Percentiles rank a stretch among this genome's conserved stretches.
phyloP scores from a whole-genome alignment of 225 moss, liverwort and hornwort genomes.

The Marchantia polymorpha region DNA sequence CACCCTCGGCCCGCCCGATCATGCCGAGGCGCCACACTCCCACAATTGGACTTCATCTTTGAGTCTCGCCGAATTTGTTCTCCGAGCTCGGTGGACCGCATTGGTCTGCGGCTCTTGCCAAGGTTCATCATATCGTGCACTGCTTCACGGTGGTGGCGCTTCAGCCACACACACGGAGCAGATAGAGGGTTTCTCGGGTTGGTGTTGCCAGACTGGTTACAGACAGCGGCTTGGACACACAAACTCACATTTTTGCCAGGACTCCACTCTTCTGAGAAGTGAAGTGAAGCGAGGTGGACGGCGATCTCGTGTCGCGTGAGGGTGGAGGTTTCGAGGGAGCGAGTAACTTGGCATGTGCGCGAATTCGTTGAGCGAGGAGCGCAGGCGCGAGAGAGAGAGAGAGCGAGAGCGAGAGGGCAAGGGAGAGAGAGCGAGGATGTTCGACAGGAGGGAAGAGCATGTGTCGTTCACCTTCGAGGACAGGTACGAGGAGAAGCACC shows the following conservation, averaged over 20 bases:
- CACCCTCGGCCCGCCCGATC: not conserved
- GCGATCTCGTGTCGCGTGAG: not conserved
- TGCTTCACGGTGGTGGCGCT: not conserved
- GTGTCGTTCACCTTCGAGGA: conserved; percentile 2
- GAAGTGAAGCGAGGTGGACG: not conserved
- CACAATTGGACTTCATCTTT: not conserved
- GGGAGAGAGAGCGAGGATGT: not conserved
- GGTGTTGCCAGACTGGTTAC: not conserved
- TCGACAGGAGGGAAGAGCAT: conserved; percentile 8
- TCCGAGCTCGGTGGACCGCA: not conserved
- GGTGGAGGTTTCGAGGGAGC: not conserved
- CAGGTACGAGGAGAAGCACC: not conserved
- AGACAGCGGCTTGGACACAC: not conserved
- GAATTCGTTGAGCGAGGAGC: not conserved
- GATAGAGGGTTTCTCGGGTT: not conserved
- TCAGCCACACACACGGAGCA: not conserved
- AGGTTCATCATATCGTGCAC: too few species aligned
- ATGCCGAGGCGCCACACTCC: not conserved
- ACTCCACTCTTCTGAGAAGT: not conserved
- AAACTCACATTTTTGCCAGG: not conserved
- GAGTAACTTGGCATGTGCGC: not conserved
- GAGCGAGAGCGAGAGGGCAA: not conserved
- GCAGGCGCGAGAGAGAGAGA: not conserved
- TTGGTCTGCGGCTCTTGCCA: too few species aligned
- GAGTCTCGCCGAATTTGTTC: not conserved